A percentile compares a stretch with the other conserved stretches of the same genome.
These are phyloP conservation scores for Trichoderma oligosporum DNA, from an alignment of 2,329 filamentous ascomycete genomes.

Conservation along the genomic window DNA sequence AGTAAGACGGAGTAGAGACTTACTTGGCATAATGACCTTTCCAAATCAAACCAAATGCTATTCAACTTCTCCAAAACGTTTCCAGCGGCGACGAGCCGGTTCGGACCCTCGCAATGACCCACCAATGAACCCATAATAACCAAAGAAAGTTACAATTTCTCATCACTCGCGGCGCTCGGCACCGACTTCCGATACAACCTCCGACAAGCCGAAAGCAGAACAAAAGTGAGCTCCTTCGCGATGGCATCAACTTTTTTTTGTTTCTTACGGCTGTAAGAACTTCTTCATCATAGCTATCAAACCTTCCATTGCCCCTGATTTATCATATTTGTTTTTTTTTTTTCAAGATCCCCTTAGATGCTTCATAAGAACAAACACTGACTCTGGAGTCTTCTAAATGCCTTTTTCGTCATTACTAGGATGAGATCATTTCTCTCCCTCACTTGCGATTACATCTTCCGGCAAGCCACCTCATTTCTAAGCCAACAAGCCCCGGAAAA, in stretches of 20 bases:
- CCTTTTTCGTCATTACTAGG: constrained; percentile 5
- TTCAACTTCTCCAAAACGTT: background rate
- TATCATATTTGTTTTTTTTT: background rate
- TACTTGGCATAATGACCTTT: background rate
- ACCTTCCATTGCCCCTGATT: background rate
- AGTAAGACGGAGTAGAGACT: too few relatives aligned
- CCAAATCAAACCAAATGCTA: background rate
- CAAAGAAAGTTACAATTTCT: background rate
- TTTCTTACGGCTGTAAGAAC: too few relatives aligned
- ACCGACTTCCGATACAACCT: constrained; percentile 15
- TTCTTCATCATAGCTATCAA: too few relatives aligned
- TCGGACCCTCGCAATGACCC: constrained; percentile 14
- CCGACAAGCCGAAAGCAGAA: constrained; percentile 13
- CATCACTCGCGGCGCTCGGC: constrained; percentile 4
- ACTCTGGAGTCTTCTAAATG: constrained; percentile 15
- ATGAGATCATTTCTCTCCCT: constrained; percentile 18
- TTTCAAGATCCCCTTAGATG: background rate
- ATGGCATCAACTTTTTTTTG: constrained; percentile 4
- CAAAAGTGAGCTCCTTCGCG: background rate
- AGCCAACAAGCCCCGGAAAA: constrained; percentile 16
- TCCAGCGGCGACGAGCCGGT: constrained; percentile 9
- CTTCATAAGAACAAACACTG: background rate
- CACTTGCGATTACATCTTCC: constrained; percentile 2
- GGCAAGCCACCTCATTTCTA: constrained; percentile 17
- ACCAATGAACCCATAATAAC: background rate